phyloP scores from a whole-genome alignment of 495 filamentous ascomycete genomes.

The Daldinia concentrica region DNA sequence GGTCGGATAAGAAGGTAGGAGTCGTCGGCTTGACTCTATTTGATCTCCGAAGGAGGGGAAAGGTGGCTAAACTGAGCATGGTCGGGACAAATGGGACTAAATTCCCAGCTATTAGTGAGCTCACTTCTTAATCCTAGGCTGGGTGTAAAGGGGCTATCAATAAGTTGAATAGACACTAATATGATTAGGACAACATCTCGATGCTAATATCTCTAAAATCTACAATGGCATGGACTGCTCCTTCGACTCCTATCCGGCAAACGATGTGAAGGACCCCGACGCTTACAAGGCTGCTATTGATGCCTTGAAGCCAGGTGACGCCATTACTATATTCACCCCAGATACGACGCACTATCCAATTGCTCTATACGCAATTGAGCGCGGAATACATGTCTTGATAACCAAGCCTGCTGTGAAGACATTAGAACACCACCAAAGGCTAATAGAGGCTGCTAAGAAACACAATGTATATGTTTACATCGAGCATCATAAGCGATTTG shows the following conservation, averaged over 20 bases:
- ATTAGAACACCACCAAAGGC: constrained; percentile 77
- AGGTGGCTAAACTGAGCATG: constrained; percentile 88
- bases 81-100: constrained; percentile 88
- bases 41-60: constrained; percentile 86
- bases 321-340: constrained; percentile 96
- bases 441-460: constrained; percentile 76
- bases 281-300: constrained; percentile 93
- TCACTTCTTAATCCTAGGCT: constrained; percentile 1
- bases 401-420: constrained; percentile 94
- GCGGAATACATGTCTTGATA: constrained; percentile 87
- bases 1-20: constrained; percentile 91
- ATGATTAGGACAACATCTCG: constrained; percentile 77
- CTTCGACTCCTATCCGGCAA: constrained; percentile 82
- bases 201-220: constrained; percentile 85
- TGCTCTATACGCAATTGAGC: constrained; percentile 89
- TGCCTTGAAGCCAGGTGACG: constrained; percentile 79
- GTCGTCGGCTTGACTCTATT: constrained; percentile 92
- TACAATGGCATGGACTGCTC: constrained; percentile 88
- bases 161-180: constrained; percentile 22
- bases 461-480: constrained; percentile 89
- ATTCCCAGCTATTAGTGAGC: constrained; percentile 87
- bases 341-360: constrained; percentile 96
- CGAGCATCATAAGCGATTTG: constrained; percentile 96
- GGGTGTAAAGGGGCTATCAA: neutral
- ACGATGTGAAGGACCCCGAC: constrained; percentile 75